These are phyloP conservation scores for Spongiforma sp. DNA, from an alignment of 1,284 basidiomycete genomes.

Conservation along the genomic window DNA sequence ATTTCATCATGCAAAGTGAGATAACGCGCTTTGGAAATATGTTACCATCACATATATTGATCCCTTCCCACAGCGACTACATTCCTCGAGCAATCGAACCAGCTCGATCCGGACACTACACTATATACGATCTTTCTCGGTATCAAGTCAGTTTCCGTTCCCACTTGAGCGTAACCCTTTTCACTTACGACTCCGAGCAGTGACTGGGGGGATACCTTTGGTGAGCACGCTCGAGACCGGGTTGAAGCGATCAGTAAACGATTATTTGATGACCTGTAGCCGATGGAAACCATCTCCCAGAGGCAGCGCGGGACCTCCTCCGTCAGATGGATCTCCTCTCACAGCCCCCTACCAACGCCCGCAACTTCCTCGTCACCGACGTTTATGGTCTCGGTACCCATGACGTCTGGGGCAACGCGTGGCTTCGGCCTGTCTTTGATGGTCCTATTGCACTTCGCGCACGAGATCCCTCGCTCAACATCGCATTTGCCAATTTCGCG, in stretches of 20 bases:
- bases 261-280: conserved; percentile 8
- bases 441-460: conserved; percentile 37
- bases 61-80: conserved; percentile 18
- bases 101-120: conserved; percentile 35
- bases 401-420: conserved; percentile 45
- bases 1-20: conserved; percentile 43
- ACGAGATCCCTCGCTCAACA: conserved; percentile 35
- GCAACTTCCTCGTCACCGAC: conserved; percentile 52
- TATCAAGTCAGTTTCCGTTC: conserved; percentile 42
- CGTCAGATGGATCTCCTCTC: conserved; percentile 44
- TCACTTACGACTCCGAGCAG: conserved; percentile 27
- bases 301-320: conserved; percentile 42
- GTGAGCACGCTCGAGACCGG: conserved; percentile 18
- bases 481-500: conserved; percentile 51
- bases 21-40: not conserved
- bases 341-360: conserved; percentile 47
- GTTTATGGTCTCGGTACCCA: conserved; percentile 50
- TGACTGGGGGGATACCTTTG: conserved; percentile 34
- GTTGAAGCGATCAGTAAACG: not conserved
- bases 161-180: not conserved
- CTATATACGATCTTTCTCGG: conserved; percentile 44
- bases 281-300: conserved; percentile 38
- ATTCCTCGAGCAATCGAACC: conserved; percentile 33
- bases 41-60: not conserved
- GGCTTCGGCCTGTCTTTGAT: conserved; percentile 46